Evolutionary conservation across 1,284 basidiomycete species (phyloP), one percentile per base, ranked within the genome.

Genomic region (Rhodotorula sp.): DNA sequence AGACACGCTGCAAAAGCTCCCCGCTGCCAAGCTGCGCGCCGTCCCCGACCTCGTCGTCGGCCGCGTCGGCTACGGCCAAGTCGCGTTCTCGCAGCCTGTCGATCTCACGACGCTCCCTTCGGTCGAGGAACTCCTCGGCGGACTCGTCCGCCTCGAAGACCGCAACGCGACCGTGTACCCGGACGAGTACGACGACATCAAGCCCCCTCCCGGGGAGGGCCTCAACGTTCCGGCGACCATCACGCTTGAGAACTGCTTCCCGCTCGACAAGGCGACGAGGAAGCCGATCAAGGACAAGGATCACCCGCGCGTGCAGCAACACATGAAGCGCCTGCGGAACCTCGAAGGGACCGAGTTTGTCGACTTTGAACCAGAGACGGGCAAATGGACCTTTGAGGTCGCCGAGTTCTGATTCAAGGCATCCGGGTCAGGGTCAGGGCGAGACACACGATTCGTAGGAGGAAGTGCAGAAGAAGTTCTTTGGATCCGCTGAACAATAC

Each of bases 151-250:
- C 64, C 94, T 99, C 79, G 90, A 93, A 70, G 89, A 93, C 80
- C 91, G 92, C 83, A 92, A 97, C 80, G 91, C 92, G 78, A 89
- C 87, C 68, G 93, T 99, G 62, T 99, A 99, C 81, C 93, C 94
- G 3, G 93, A 97, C 74, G 88, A 87, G 68, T 88, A 89, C 66
- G 87, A 89, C 28, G 85, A 85, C 62, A 71, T 65, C 50, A 93
- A 93, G 79, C 90, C 91, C 2, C 85, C 87, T 8, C 85, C 88
- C 38, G 94, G 95, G 38, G 84, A 89, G 49, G 97, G 95, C 19
- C 84, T 99, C 70, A 99, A 99, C 79, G 92, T 95, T 21, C 88
- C 86, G 43, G 93, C 95, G 28, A 85, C 86, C 70, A 88, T 99
- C 77, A 85, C 87, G 63, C 84, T 99, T 49, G 84, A 92, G 73